Evolutionary conservation across 306 rosid genomes (phyloP), one percentile per base, ranked within the genome.

Genomic region (Rubus idaeus): DNA sequence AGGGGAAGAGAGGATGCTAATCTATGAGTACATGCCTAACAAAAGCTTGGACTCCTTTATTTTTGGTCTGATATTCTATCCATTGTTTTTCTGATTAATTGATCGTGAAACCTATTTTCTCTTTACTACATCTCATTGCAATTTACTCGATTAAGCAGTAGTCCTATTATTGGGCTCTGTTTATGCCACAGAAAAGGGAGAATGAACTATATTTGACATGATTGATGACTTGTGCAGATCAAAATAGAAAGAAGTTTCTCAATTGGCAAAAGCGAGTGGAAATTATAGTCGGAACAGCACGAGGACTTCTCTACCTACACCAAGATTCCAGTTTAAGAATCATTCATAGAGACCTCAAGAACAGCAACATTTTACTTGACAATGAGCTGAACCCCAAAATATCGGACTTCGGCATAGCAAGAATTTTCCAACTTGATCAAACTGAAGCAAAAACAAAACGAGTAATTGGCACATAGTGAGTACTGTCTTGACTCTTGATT

Each of bases 351-450:
- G 83, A 79, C 39, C 67, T 73, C 20, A 79, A 73, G 61, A 77
- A 46, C 1, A 71, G 81, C 49, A 81, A 76, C 58, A 68, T 81
- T 14, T 65, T 81, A 46, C 77, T 81, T 3, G 84, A 81, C n/a
- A 35, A 35, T 44, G 81, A 76, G 58, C 55, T 76, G 78, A 76
- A 81, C 20, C 84, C 81, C 1, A 81, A 76, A 64, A 81, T 76
- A 52, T 64, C 81, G 26, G 81, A 81, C 47, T 81, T 81, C 45
- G 84, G 84, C 5, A 61, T 76, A 47, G 84, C 84, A 37, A 76
- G 81, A 71, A 69, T 58, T 52, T 79, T 44, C 35, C 63, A 61
- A 3, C 61, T 68, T 57, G 55, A 79, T 66, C 74, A 79, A 30
- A 63, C 68, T 8, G 83, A 79, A 56, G 83, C 73, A 65, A 53